Evolutionary conservation across 306 rosid genomes (phyloP).

Genomic region (Quercus parvula): DNA sequence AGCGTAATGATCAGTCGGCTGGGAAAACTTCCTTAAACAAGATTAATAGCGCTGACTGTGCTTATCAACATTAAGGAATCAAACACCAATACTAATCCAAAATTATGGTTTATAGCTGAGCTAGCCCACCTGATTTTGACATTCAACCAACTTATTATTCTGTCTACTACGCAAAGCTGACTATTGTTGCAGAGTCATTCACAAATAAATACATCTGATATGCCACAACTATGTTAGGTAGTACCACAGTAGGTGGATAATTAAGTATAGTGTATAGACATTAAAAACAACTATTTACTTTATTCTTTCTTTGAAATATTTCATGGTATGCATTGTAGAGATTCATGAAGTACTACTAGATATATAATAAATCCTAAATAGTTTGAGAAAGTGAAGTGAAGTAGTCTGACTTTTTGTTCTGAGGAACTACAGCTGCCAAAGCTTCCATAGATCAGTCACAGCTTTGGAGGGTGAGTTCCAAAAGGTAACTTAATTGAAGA

Average conservation of each 20-base stretch:
- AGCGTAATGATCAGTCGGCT: background rate
- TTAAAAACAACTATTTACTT: background rate
- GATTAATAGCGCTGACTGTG: background rate
- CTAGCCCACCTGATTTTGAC: slow-evolving; percentile 14
- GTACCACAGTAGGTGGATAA: background rate
- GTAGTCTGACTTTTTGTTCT: too few species aligned
- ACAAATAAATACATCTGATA: background rate
- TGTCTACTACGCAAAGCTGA: background rate
- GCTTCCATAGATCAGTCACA: too few species aligned
- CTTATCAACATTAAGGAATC: background rate
- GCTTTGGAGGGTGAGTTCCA: too few species aligned
- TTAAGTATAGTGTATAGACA: background rate
- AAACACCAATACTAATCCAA: slow-evolving; percentile 7
- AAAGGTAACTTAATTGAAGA: too few species aligned
- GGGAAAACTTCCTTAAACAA: background rate
- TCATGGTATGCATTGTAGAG: background rate
- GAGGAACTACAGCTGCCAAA: too few species aligned
- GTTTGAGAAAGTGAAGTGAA: background rate
- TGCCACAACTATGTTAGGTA: background rate
- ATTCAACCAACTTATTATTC: slow-evolving; percentile 20
- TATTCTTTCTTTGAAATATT: background rate
- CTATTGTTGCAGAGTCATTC: background rate
- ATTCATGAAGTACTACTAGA: background rate
- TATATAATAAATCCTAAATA: background rate
- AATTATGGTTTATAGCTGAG: slow-evolving; percentile 3